Base-by-base conservation (phyloP, 164 flowering plant species). In the Liriodendron chinense region DNA sequence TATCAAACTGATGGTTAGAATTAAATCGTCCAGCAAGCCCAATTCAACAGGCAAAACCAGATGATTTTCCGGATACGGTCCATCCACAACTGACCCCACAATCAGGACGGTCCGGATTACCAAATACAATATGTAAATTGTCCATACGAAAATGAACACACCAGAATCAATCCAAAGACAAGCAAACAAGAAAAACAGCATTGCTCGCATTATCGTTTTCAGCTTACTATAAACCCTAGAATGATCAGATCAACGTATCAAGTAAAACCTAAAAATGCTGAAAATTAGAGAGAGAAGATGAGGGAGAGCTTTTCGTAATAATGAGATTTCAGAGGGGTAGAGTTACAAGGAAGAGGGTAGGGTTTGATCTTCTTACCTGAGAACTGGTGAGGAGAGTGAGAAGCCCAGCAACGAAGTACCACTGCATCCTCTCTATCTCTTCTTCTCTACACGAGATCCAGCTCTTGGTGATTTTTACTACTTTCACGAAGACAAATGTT, bases 331-430 rank as follows among this genome's bases (percentile, higher is more conserved):
- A 53, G 59, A 53, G 59, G 59, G 20, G 18, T 53, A 10, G 59
- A 53, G 18, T 53, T 53, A 16, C 1, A 10, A 53, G 43, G 23
- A 50, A 71, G 28, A 24, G 16, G 43, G 43, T 34, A 6, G 43
- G 43, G 43, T 34, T 34, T 34, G 43, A 28, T 23, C 16, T 16
- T 16, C 16, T 14, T 50, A 92, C 97, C 93, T 91, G 98, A 75
- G 98, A 90, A 74, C 98, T 93, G 74, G 98, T 93, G 81, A 93
- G 92, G 59, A 93, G 70, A 76, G 98, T 90, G 84, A 93, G 96
- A 72, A 91, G 83, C 26, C 86, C 82, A 28, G 96, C 97, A 24
- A 93, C 96, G 78, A 86, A 84, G 87, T 90, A 91, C 98, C 98
- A 93, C 90, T 82, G 82, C 96, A 90, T 91, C 84, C 65, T 72